A percentile compares a stretch with the other conserved stretches of the same genome.
phyloP scores from a whole-genome alignment of 208 protist species.

The Angomonas deanei region DNA sequence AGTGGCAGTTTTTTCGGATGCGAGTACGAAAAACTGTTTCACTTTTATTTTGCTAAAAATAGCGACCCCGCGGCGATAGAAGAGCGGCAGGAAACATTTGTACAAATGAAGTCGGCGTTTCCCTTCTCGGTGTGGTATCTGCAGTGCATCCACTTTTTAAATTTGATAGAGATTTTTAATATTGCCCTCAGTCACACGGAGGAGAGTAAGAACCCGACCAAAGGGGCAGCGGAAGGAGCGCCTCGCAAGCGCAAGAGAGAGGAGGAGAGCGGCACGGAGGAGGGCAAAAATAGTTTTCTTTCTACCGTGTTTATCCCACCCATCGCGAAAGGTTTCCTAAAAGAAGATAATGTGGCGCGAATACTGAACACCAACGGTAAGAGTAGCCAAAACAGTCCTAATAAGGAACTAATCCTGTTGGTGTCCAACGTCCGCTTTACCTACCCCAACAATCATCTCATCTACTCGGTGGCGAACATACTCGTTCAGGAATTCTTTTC shows the following conservation, averaged over 20 bases:
- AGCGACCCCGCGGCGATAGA: too few species aligned
- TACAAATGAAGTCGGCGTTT: too few species aligned
- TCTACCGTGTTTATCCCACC: slow-evolving; percentile 4
- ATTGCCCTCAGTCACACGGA: too few species aligned
- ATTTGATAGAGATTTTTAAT: too few species aligned
- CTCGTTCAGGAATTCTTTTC: slow-evolving; percentile 22
- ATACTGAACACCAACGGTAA: not conserved
- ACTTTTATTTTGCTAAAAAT: too few species aligned
- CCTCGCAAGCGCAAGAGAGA: too few species aligned
- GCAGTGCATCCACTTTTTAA: too few species aligned
- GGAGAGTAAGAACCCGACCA: too few species aligned
- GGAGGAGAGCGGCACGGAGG: too few species aligned
- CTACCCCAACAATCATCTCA: slow-evolving; percentile 37
- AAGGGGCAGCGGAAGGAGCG: too few species aligned
- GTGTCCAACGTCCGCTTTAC: slow-evolving; percentile 20
- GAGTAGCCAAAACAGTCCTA: not conserved
- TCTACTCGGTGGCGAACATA: slow-evolving; percentile 37
- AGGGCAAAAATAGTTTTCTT: not conserved
- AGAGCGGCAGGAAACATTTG: too few species aligned
- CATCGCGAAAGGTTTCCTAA: not conserved
- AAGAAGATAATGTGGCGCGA: not conserved
- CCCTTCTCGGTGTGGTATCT: too few species aligned
- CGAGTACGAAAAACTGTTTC: not conserved
- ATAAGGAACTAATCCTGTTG: slow-evolving; percentile 9
- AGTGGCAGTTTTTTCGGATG: not conserved